Percentiles rank a stretch among this genome's conserved stretches.
phyloP scores from a whole-genome alignment of 1,284 basidiomycete genomes.

The Leccinum fallax region DNA sequence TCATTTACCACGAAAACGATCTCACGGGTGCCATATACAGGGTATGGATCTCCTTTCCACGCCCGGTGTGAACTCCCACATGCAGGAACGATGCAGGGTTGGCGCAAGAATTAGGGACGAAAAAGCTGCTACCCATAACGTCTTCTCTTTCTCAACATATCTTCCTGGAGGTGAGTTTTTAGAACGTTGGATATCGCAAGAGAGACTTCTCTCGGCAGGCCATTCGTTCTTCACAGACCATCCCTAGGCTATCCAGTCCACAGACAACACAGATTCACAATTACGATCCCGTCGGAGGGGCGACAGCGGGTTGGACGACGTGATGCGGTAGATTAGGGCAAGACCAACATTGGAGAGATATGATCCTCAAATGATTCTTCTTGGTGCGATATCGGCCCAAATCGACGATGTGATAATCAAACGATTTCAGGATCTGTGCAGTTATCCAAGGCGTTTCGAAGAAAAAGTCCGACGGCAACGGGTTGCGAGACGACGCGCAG shows the following conservation, averaged over 20 bases:
- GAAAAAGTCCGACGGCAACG: conserved; percentile 13
- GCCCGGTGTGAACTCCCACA: conserved; percentile 18
- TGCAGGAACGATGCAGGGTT: conserved; percentile 6
- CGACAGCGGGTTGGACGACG: background rate
- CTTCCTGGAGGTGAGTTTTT: conserved; percentile 5
- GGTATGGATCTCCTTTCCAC: background rate
- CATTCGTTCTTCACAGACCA: conserved; percentile 26
- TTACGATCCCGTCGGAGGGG: conserved; percentile 5
- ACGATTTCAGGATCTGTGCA: background rate
- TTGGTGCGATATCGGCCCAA: background rate
- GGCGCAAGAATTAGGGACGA: background rate
- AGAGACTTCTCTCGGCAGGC: conserved; percentile 21
- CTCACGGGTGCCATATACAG: conserved; percentile 9
- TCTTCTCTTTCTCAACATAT: conserved; percentile 12
- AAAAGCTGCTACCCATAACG: conserved; percentile 10
- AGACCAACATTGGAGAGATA: background rate
- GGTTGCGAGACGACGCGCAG: conserved; percentile 15
- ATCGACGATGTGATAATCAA: background rate
- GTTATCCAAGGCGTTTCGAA: background rate
- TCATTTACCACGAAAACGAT: conserved; percentile 16
- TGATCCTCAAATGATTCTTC: conserved; percentile 14
- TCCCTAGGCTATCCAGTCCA: conserved; percentile 9
- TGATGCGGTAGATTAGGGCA: background rate
- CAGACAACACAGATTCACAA: conserved; percentile 16
- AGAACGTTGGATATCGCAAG: conserved; percentile 23